Conservation (phyloP, 371 early-diverging fungal genomes). For the Mortierella sp. region DNA sequence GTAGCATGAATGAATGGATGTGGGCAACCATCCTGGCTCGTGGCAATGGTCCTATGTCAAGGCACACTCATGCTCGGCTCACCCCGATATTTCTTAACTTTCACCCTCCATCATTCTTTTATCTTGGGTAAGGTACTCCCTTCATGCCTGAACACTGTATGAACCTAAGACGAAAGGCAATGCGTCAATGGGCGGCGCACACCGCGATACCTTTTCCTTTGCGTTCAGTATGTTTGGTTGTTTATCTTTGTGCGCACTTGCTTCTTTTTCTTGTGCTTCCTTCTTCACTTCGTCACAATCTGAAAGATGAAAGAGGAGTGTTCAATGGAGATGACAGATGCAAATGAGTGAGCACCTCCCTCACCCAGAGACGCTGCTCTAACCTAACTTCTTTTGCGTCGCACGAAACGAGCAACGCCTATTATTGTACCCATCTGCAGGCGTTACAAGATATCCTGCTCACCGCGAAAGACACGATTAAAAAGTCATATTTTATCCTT, state of each 20-base stretch:
- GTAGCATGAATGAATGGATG: not conserved
- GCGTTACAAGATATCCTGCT: not conserved
- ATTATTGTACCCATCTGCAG: not conserved
- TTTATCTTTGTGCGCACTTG: not conserved
- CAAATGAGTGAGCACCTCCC: not conserved
- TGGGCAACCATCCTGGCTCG: conserved; percentile 2
- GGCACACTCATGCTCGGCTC: not conserved
- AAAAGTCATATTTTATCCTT: conserved; percentile 8
- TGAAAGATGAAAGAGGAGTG: not conserved
- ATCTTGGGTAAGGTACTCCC: not conserved
- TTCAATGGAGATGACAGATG: conserved; percentile 4
- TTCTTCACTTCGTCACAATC: not conserved
- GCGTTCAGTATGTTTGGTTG: not conserved
- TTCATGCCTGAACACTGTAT: conserved; percentile 2
- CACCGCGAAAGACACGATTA: not conserved
- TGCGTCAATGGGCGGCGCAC: conserved; percentile 7
- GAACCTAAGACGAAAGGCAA: not conserved
- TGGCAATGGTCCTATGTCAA: not conserved
- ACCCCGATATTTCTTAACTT: not conserved
- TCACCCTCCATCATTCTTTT: not conserved
- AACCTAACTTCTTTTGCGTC: not conserved
- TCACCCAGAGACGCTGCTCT: not conserved
- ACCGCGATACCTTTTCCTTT: not conserved
- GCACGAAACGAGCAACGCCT: not conserved
- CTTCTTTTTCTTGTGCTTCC: not conserved